Base-by-base conservation (phyloP, 129 eudicot species). In the Escallonia rubra region DNA sequence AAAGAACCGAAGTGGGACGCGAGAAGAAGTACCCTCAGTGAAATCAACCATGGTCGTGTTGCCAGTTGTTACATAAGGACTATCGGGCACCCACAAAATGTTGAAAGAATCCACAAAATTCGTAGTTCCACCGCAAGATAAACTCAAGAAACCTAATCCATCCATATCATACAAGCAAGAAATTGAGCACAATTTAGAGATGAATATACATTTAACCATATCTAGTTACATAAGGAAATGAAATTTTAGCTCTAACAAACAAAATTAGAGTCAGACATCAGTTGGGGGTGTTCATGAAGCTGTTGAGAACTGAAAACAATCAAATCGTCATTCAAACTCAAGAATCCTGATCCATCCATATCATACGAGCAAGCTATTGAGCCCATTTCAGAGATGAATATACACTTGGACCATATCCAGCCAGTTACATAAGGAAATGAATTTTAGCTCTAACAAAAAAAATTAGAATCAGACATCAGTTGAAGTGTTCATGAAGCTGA, bases 21-120 rank as follows among this genome's bases (percentile, higher is more conserved):
- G 44, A n/a, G 86, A 74, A 49, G 90, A 62, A 49, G 72, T 62
- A 44, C 77, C 81, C 23, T 80, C 76, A 34, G 69, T 66, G 58
- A 67, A 85, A 68, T 71, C 65, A 50, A 80, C 82, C 3, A 72
- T 78, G 0, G 91, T 74, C 8, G 78, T 76, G 60, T 80, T 78
- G 64, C 98, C 98, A 23, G 65, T 67, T 11, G 77, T 71, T 53
- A 82, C 66, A 10, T 86, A 88, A 12, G 57, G 67, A 54, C 56
- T 49, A 76, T 92, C 98, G 1, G 98, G 69, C 34, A 58, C 79
- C 98, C 98, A 92, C 53, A 87, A 72, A 70, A 92, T 82, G 79
- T 92, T 92, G 45, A 83, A 78, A 40, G 96, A 83, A 82, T 92
- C 96, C 8, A 88, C 75, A 55, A 72, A 92, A 60, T 34, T 78